phyloP scores from a whole-genome alignment of 2,329 filamentous ascomycete species.

The Diaporthe sp. region DNA sequence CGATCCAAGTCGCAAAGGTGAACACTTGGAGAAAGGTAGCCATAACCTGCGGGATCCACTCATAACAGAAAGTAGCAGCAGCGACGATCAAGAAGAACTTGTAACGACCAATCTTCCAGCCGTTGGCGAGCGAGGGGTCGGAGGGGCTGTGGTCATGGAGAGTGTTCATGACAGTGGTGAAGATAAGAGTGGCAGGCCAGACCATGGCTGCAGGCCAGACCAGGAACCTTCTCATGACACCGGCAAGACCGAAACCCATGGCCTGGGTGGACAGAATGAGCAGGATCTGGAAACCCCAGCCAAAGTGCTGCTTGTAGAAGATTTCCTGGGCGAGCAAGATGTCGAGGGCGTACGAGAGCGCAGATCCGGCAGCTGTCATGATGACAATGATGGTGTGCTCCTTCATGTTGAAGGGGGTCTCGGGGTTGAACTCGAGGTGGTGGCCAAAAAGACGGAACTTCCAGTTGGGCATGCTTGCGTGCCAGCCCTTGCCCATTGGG shows the following conservation, averaged over 20 bases:
- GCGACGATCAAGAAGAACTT: conserved; percentile 68
- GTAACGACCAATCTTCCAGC: conserved; percentile 71
- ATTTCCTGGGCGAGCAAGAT: conserved; percentile 57
- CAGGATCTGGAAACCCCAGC: conserved; percentile 71
- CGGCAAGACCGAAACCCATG: conserved; percentile 74
- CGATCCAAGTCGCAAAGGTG: conserved; percentile 72
- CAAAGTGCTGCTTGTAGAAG: conserved; percentile 65
- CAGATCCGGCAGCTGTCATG: conserved; percentile 55
- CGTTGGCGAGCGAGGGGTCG: conserved; percentile 47
- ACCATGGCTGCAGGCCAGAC: conserved; percentile 74
- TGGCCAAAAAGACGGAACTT: conserved; percentile 49
- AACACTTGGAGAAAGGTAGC: conserved; percentile 56
- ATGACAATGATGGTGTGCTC: conserved; percentile 63
- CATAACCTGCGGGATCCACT: conserved; percentile 50
- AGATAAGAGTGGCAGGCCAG: conserved; percentile 72
- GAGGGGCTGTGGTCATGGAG: conserved; percentile 71
- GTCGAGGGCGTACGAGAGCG: conserved; percentile 52
- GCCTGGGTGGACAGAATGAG: conserved; percentile 71
- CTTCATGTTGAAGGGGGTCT: conserved; percentile 58
- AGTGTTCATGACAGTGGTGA: conserved; percentile 70
- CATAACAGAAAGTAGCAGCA: conserved; percentile 58
- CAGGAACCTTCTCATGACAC: conserved; percentile 69
- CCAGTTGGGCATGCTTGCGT: conserved; percentile 46
- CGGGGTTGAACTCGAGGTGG: conserved; percentile 53
- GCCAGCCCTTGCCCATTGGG: conserved; percentile 53